These are phyloP conservation scores for Wickerhamiella dianesei DNA, from an alignment of 805 yeast genomes.

Conservation along the genomic window DNA sequence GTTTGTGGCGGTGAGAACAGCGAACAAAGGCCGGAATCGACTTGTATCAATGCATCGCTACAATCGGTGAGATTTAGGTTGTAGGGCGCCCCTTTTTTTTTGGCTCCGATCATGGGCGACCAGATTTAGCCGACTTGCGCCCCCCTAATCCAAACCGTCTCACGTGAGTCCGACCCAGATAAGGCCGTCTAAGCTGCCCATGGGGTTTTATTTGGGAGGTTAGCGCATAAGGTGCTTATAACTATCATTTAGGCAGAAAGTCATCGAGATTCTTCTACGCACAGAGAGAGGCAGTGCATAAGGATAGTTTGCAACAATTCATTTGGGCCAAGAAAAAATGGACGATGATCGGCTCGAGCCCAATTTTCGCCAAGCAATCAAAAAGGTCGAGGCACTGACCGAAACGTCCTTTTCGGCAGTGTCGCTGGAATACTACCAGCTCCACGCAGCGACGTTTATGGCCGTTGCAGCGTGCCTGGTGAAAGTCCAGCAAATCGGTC, in stretches of 20 bases:
- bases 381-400: background rate
- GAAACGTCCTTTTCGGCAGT: background rate
- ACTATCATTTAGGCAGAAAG: too few species aligned
- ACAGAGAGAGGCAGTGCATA: too few species aligned
- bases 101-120: too few species aligned
- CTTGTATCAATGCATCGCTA: too few species aligned
- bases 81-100: too few species aligned
- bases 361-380: background rate
- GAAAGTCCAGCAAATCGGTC: conserved; percentile 32
- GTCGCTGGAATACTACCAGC: conserved; percentile 3
- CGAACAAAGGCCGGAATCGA: too few species aligned
- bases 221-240: background rate
- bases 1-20: too few species aligned
- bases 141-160: too few species aligned
- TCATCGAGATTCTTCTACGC: too few species aligned
- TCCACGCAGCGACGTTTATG: conserved; percentile 8
- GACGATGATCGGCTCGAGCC: background rate
- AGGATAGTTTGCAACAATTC: too few species aligned
- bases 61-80: too few species aligned
- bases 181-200: background rate
- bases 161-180: background rate
- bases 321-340: background rate
- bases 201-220: background rate
- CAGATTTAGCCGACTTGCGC: too few species aligned
- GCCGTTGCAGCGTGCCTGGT: conserved; percentile 3